phyloP scores from a whole-genome alignment of 768 basidiomycete genomes.

The Suillus subalutaceus region DNA sequence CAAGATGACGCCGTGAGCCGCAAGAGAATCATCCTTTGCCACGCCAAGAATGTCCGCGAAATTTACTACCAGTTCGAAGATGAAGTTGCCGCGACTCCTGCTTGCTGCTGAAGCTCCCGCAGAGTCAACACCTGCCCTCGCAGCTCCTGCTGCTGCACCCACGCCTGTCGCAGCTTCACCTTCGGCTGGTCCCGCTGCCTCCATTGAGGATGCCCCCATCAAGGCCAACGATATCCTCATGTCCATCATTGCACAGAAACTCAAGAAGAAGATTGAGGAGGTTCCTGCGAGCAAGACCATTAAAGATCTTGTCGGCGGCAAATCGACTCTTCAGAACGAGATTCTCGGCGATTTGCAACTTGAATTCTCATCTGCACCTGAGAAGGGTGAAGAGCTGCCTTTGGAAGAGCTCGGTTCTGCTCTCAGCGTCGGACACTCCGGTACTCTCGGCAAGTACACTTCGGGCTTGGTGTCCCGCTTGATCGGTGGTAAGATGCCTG shows the following conservation, averaged over 20 bases:
- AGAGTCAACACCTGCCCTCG: constrained; percentile 39
- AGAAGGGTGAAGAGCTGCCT: constrained; percentile 97
- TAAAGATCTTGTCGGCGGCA: constrained; percentile 98
- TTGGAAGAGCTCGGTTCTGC: constrained; percentile 94
- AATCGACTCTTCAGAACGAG: constrained; percentile 98
- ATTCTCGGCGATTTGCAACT: constrained; percentile 96
- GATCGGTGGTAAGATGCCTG: constrained; percentile 96
- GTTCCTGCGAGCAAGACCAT: constrained; percentile 91
- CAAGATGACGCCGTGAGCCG: constrained; percentile 84
- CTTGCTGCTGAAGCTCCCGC: constrained; percentile 33
- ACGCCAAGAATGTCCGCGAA: constrained; percentile 94
- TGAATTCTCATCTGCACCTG: constrained; percentile 93
- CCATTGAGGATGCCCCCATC: constrained; percentile 88
- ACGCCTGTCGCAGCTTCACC: constrained; percentile 47
- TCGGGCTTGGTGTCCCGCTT: constrained; percentile 88
- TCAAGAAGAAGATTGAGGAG: constrained; percentile 94
- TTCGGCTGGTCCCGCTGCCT: constrained; percentile 64
- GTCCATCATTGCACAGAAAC: constrained; percentile 93
- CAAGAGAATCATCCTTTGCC: constrained; percentile 83
- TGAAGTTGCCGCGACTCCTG: constrained; percentile 53
- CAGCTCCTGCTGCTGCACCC: constrained; percentile 44
- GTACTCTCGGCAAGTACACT: constrained; percentile 92
- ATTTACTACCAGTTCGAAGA: constrained; percentile 99
- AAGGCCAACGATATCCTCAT: constrained; percentile 88
- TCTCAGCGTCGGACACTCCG: constrained; percentile 77